Conservation (phyloP, 306 rosid genomes). For the Hippophae rhamnoides region DNA sequence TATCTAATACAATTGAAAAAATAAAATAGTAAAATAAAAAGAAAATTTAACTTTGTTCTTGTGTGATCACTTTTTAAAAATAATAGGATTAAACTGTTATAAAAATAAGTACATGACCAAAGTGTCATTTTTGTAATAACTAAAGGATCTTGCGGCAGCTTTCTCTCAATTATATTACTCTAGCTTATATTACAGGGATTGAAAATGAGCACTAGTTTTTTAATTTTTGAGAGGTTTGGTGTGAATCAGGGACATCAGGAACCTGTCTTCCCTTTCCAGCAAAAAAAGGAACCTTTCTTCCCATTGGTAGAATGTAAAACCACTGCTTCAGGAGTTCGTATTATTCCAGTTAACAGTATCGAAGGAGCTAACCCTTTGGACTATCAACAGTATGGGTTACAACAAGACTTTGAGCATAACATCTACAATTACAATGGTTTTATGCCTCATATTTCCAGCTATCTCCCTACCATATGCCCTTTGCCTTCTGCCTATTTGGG, state of each 20-base stretch:
- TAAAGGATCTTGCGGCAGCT: too few species aligned
- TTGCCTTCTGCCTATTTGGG: constrained; percentile 95
- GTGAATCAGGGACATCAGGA: constrained; percentile 58
- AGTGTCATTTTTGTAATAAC: neutral
- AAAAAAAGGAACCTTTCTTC: too few species aligned
- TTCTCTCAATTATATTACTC: neutral
- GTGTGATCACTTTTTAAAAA: too few species aligned
- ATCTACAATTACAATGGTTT: constrained; percentile 41
- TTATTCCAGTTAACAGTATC: constrained; percentile 37
- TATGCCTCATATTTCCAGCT: constrained; percentile 57
- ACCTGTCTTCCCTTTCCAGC: constrained; percentile 30
- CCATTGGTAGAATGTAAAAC: constrained; percentile 56
- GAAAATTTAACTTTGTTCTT: too few species aligned
- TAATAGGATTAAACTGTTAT: too few species aligned
- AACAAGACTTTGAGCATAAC: constrained; percentile 43
- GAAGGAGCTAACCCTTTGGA: constrained; percentile 64
- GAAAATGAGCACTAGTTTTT: constrained; percentile 13
- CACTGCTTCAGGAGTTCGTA: constrained; percentile 44
- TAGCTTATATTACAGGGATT: constrained; percentile 8
- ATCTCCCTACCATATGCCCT: constrained; percentile 76
- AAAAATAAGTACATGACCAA: neutral
- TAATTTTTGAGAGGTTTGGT: constrained; percentile 40
- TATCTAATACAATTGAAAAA: too few species aligned
- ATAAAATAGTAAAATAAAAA: too few species aligned
- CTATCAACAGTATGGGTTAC: constrained; percentile 63